A percentile compares a stretch with the other conserved stretches of the same genome.
phyloP scores from a whole-genome alignment of 345 rosid genomes.

The Aquilaria sinensis region DNA sequence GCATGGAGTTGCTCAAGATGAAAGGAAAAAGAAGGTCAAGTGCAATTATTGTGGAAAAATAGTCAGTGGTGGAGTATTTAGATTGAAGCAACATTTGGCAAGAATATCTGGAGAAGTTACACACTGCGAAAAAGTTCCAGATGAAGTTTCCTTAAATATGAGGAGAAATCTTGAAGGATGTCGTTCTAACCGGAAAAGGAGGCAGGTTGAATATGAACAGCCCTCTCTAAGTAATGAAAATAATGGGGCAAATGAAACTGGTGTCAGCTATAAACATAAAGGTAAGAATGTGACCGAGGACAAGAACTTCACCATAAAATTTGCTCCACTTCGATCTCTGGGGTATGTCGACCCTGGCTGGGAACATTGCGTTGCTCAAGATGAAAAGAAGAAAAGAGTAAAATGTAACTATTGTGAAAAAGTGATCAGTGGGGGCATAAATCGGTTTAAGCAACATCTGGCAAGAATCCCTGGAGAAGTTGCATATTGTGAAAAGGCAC shows the following conservation, averaged over 20 bases:
- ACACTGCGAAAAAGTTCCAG: constrained; percentile 68
- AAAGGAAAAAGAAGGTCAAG: constrained; percentile 72
- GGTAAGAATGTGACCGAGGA: constrained; percentile 43
- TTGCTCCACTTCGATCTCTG: constrained; percentile 52
- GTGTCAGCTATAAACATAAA: constrained; percentile 33
- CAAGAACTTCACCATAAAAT: constrained; percentile 33
- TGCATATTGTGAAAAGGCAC: constrained; percentile 58
- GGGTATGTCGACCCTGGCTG: constrained; percentile 84
- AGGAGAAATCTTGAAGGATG: constrained; percentile 61
- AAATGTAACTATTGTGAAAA: constrained; percentile 72
- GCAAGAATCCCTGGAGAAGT: constrained; percentile 89
- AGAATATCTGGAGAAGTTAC: constrained; percentile 75
- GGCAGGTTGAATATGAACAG: constrained; percentile 43
- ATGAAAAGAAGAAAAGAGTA: constrained; percentile 70
- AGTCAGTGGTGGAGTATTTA: constrained; percentile 77
- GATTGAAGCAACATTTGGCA: constrained; percentile 77
- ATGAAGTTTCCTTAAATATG: constrained; percentile 57
- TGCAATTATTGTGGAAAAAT: constrained; percentile 79
- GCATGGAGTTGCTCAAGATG: constrained; percentile 77
- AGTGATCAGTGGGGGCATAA: constrained; percentile 71
- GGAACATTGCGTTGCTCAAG: constrained; percentile 79
- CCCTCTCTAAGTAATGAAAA: constrained; percentile 35
- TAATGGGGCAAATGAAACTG: constrained; percentile 26
- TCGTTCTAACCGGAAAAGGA: constrained; percentile 48
- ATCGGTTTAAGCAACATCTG: constrained; percentile 74